Base-by-base conservation (phyloP, 179 eudicot genomes). In the Actinidia polygama region DNA sequence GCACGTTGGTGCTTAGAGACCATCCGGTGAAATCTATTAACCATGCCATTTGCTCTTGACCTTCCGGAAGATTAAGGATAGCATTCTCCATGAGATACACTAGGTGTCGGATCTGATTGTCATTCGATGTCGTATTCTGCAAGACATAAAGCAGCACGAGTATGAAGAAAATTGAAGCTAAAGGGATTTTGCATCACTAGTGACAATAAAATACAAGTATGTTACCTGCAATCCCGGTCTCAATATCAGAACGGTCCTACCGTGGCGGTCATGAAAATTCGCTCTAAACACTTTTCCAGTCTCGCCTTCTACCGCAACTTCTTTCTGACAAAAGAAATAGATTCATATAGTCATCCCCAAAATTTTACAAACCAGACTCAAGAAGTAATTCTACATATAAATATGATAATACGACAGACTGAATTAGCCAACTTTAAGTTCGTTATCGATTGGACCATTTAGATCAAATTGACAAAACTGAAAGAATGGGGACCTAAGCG, bases 81-180 rank as follows among this genome's bases (percentile, higher is more conserved):
- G 96, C 96, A 79, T 91, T 91, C 91, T 92, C 96, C 55, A 92
- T 70, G 26, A 91, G 89, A 80, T 93, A 93, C 18, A 93, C 96
- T 54, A 93, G 81, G 72, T 91, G 94, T 30, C 87, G 83, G n/a
- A 93, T 89, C 83, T 91, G 87, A 82, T 89, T 88, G 76, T 93
- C 96, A 16, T 87, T 19, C 24, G 93, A 87, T 61, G 87, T 77
- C 19, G 96, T 90, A 77, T 93, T 93, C 96, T 93, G 89, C 79
- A 76, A 84, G 10, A 79, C 44, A 72, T 10, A 58, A 15, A 23
- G 59, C 40, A 54, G 49, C 73, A 40, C 7, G 40, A 79, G 23
- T 12, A 16, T 26, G 53, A 73, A 49, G 54, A 4, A 36, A 30
- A 72, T 18, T 23, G n/a, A 72, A 75, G 66, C 51, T 12, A 46